Evolutionary conservation across 169 alveolate genomes (phyloP).

Genomic region (Eimeria praecox): DNA sequence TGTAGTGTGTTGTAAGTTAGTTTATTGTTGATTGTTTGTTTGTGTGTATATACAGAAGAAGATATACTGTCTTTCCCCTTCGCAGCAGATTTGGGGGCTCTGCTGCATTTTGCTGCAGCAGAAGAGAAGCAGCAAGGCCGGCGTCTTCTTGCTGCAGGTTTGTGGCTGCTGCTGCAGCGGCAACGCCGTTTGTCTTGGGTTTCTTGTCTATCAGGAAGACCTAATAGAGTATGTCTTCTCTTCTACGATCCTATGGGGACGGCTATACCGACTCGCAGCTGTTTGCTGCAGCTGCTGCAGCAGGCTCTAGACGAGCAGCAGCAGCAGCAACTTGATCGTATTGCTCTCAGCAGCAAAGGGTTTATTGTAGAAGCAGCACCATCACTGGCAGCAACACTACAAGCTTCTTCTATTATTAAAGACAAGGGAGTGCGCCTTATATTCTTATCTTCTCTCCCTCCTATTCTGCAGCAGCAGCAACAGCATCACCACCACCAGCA

Average conservation of each 20-base stretch:
- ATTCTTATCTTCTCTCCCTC: too few species aligned
- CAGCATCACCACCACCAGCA: too few species aligned
- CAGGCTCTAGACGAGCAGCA: slow-evolving; percentile 12
- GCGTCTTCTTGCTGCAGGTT: slow-evolving; percentile 72
- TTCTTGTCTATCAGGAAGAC: slow-evolving; percentile 65
- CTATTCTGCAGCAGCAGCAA: too few species aligned
- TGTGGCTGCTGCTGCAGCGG: slow-evolving; percentile 60
- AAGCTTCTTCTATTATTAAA: slow-evolving; percentile 12
- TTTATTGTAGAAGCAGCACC: slow-evolving; percentile 60
- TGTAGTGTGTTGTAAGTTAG: background rate
- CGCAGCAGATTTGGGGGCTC: background rate
- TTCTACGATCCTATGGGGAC: slow-evolving; percentile 57
- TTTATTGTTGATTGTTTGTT: background rate
- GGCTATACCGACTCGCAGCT: background rate
- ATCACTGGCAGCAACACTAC: background rate
- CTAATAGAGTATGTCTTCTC: slow-evolving; percentile 32
- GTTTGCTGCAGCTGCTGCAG: slow-evolving; percentile 26
- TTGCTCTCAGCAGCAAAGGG: slow-evolving; percentile 40
- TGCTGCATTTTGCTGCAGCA: slow-evolving; percentile 14
- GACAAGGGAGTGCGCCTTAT: slow-evolving; percentile 1
- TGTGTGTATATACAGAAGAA: slow-evolving; percentile 50
- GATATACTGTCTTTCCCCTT: slow-evolving; percentile 25
- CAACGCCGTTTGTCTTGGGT: slow-evolving; percentile 68
- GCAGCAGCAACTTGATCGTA: slow-evolving; percentile 43
- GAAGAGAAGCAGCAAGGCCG: slow-evolving; percentile 47